These are phyloP conservation scores for Psilocybe cubensis DNA, from an alignment of 768 basidiomycete species.

Conservation along the genomic window DNA sequence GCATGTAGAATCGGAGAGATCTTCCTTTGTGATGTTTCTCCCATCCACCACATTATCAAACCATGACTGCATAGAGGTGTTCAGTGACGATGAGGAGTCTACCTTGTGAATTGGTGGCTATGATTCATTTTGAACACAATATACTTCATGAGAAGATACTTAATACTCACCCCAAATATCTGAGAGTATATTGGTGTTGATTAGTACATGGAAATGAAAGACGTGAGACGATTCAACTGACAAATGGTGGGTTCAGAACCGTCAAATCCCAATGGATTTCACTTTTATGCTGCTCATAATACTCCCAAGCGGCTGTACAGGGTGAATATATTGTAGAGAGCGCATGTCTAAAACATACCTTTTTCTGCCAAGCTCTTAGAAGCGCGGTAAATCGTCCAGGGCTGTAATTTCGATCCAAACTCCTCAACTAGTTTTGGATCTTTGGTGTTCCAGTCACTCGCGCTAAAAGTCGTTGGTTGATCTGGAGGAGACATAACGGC, in stretches of 20 bases:
- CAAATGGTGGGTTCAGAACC: constrained; percentile 52
- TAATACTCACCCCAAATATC: constrained; percentile 12
- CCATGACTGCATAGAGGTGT: constrained; percentile 36
- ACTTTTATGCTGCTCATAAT: constrained; percentile 43
- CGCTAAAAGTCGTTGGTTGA: constrained; percentile 39
- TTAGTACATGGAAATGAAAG: background rate
- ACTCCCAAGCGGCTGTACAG: constrained; percentile 41
- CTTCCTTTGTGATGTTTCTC: constrained; percentile 19
- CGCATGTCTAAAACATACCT: constrained; percentile 31
- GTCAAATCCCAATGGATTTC: constrained; percentile 53
- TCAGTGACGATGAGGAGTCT: constrained; percentile 34
- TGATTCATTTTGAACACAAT: background rate
- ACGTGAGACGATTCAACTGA: background rate
- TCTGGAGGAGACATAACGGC: constrained; percentile 38
- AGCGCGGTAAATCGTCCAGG: constrained; percentile 47
- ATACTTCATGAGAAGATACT: background rate
- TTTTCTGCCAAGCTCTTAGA: constrained; percentile 71
- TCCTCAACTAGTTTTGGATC: constrained; percentile 47
- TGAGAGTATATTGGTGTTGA: background rate
- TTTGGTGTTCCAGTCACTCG: constrained; percentile 68
- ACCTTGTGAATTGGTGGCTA: constrained; percentile 50
- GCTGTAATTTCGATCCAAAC: constrained; percentile 43
- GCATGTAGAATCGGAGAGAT: constrained; percentile 14
- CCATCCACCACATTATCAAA: constrained; percentile 28
- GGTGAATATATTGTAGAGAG: background rate